Evolutionary conservation across 2,329 filamentous ascomycete genomes (phyloP), one percentile per base, ranked within the genome.

Genomic region (Sclerotinia borealis): DNA sequence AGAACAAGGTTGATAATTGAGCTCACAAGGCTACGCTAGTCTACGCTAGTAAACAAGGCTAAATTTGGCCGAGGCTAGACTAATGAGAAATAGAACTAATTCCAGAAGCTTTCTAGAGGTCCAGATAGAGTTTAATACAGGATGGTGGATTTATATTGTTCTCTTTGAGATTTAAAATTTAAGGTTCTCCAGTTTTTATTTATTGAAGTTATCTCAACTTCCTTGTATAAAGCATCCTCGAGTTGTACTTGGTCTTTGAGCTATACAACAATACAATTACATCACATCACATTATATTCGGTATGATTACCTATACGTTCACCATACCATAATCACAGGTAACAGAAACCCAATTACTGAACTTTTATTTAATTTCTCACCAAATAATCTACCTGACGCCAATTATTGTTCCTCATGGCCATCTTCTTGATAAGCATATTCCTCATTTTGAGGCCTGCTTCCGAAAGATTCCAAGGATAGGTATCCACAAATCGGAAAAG

Each of bases 321-420:
- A 22, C 13, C 39, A 47, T 27, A 17, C 17, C 13, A 29, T 22
- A 19, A n/a, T 31, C n/a, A 17, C 2, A 22, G 13, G 7, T 7
- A 22, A 4, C 9, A 6, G n/a, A n/a, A n/a, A n/a, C n/a, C n/a
- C 22, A 2, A 34, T 36, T 31, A 17, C 45, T n/a, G 11, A 34
- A 5, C 47, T 52, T 25, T 55, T 49, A 39, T 56, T 58, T 15
- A 52, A 48, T 56, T 58, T 25, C 54, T 56, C 49, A 56, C 56
- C 31, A 31, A 58, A n/a, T 36, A 54, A 27, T 61, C 64, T 65
- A 64, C 61, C 61, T 49, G 48, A 63, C 61, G 50, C 64, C 61
- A 43, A n/a, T 61, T 52, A 31, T 36, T 56, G 13, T n/a, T 41
- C 39, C 13, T 43, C 39, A 29, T 31, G 34, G 50, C 51, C 8